Base-by-base conservation (phyloP, 2,329 filamentous ascomycete species). In the Colletotrichum sp. region DNA sequence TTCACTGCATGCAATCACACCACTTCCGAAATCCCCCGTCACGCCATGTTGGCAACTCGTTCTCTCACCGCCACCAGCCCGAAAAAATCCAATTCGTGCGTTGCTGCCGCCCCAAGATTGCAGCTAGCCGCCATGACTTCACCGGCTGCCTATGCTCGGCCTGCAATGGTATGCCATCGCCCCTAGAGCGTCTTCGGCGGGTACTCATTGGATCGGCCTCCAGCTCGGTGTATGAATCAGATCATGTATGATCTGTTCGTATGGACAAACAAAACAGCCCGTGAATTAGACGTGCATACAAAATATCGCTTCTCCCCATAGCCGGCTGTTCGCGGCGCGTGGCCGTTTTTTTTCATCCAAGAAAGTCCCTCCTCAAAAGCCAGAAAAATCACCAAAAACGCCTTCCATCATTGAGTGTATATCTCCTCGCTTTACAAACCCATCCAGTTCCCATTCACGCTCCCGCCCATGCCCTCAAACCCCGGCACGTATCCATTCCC, bases 401-500 rank as follows among this genome's bases (percentile, higher is more conserved):
- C 24, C 39, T 15, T n/a, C 39, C 8, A 4, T 26, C 44, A 6
- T 55, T 36, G 1, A 21, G 10, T 21, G 7, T n/a, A 10, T 7
- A 7, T 13, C 21, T 32, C 7, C 6, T 26, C 28, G 44, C 44
- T 52, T 60, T 44, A 69, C 7, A 69, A 26, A 24, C 73, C 73
- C 73, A 76, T 76, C 73, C 73, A 76, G 34, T 73, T 69, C 10
- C 69, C 70, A 3, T 69, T 73, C 5, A 64, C 64, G 21, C 64
- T 34, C 10, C 64, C 73, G 15, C 68, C 72, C 64, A 77, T 68
- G 16, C 69, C 73, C 18, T 77, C 75, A 2, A 77, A 69, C 0
- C 73, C 72, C 6, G 69, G 64, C 21, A 55, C 75, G 49, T 76
- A 77, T 2, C 75, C 75, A 16, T 77, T 76, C 18, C 64, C 75